Base-by-base conservation (phyloP, 2,329 filamentous ascomycete species). In the Cryphonectria radicalis region DNA sequence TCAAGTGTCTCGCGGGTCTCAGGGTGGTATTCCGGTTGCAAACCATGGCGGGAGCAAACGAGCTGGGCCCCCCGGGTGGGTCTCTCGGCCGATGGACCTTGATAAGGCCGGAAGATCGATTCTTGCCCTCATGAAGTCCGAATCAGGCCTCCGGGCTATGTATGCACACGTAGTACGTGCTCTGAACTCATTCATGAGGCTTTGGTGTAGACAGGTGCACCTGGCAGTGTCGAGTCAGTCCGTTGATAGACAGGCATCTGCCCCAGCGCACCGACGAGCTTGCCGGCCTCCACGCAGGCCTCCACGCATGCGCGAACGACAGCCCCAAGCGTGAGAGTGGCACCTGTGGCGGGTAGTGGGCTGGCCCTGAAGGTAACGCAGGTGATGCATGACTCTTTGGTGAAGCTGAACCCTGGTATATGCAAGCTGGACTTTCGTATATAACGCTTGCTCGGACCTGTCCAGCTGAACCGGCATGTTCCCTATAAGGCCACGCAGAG, bases 371-470 rank as follows among this genome's bases (percentile, higher is more conserved):
- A 57, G 63, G 42, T 22, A 42, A 37, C 25, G 28, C n/a, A 28
- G n/a, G 32, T 28, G 43, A 25, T n/a, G 42, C 25, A 43, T 57
- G 46, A 69, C 66, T 59, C 11, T 28, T 28, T 43, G 19, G 37
- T 46, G 40, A 66, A 66, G 25, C 50, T 57, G 50, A 62, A 32
- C 59, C 2, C 28, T 17, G 43, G 63, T 25, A 67, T 19, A 42
- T 67, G 35, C 22, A 22, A 46, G 69, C 53, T 57, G 53, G 25
- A 57, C 4, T 28, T 17, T 25, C 25, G 63, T 43, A 22, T 43
- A 22, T 43, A 50, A 69, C 28, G 55, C 59, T 69, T 69, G 66
- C 63, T 69, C 67, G 70, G 63, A 35, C 67, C 66, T 60, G 66
- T 46, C 50, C 69, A 63, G 60, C 25, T 55, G 57, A 57, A 22